A percentile compares a stretch with the other conserved stretches of the same genome.
Evolutionary conservation across 2,329 filamentous ascomycete genomes (phyloP).

Genomic region (Botryotinia narcissicola): DNA sequence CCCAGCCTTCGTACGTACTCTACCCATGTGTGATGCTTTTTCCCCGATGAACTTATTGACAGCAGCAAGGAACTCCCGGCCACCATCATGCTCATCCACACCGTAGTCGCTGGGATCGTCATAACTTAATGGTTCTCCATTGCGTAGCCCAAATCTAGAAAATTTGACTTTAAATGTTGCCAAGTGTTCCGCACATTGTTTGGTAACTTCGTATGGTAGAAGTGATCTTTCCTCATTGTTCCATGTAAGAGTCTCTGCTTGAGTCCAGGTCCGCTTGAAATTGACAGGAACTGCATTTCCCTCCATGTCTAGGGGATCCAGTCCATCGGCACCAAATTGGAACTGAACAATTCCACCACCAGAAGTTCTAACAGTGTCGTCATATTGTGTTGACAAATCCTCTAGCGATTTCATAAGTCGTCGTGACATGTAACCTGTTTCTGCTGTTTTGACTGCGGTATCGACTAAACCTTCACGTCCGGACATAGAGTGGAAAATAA

Average conservation of each 20-base stretch:
- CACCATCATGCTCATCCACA: constrained; percentile 78
- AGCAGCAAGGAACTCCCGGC: constrained; percentile 75
- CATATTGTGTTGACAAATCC: constrained; percentile 89
- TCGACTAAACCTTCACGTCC: constrained; percentile 98
- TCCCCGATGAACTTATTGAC: constrained; percentile 71
- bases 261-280: constrained; percentile 86
- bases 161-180: constrained; percentile 65
- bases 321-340: constrained; percentile 91
- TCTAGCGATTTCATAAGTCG: constrained; percentile 97
- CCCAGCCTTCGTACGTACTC: constrained; percentile 51
- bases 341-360: constrained; percentile 90
- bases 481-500: constrained; percentile 97
- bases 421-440: constrained; percentile 98
- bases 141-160: constrained; percentile 57
- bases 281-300: constrained; percentile 88
- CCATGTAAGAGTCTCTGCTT: constrained; percentile 74
- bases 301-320: constrained; percentile 98
- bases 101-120: constrained; percentile 65
- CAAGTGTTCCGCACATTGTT: constrained; percentile 66
- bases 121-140: constrained; percentile 63
- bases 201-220: constrained; percentile 69
- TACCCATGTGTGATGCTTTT: constrained; percentile 59
- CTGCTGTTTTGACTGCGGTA: constrained; percentile 97
- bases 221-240: constrained; percentile 72
- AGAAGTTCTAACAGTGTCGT: constrained; percentile 91